Evolutionary conservation across 176 grass and related monocot genomes (phyloP), one percentile per base, ranked within the genome.

Genomic region (Aegilops bicornis): DNA sequence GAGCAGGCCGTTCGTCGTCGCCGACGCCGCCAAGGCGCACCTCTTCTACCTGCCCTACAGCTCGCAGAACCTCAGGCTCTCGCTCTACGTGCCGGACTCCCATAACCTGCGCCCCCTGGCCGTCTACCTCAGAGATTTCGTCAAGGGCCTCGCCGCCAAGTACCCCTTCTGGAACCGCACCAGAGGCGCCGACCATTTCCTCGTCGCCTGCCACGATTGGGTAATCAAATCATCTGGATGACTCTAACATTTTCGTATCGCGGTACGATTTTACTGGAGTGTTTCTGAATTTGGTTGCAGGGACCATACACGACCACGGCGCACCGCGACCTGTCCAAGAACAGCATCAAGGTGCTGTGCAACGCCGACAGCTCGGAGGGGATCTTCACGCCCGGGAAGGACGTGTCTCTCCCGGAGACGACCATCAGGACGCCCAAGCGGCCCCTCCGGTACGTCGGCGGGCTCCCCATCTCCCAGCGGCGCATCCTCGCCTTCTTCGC

Each of bases 21-120:
- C 27, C 40, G 87, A 96, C n/a, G 77, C 87, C 20, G 7, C 13
- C 69, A 93, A 61, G 77, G 94, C 94, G 12, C 91, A 96, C 83
- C 88, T 96, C 71, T 93, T 96, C 91, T 96, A 96, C 77, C 85
- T 96, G 14, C 94, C 94, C 10, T 96, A 96, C 88, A 96, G 89
- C 84, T 91, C 94, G 17, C 91, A 92, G 84, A 89, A 88, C 19
- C 89, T 96, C 12, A 43, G 90, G 72, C 60, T 88, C 66, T 7
- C 31, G 16, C 89, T 90, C 86, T 96, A 96, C 56, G 87, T 92
- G 19, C 79, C 87, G 3, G 76, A 88, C 69, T 96, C 94, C 1
- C 94, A 96, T 66, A 77, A 96, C 80, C 84, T 96, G 67, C 81
- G 83, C 40, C 94, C 94, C 0, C 76, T 93, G 11, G 42, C 85